Percentiles rank a stretch among this genome's conserved stretches.
Evolutionary conservation across 352 stramenopile genomes (phyloP).

Genomic region (Hyaloperonospora arabidopsidis): DNA sequence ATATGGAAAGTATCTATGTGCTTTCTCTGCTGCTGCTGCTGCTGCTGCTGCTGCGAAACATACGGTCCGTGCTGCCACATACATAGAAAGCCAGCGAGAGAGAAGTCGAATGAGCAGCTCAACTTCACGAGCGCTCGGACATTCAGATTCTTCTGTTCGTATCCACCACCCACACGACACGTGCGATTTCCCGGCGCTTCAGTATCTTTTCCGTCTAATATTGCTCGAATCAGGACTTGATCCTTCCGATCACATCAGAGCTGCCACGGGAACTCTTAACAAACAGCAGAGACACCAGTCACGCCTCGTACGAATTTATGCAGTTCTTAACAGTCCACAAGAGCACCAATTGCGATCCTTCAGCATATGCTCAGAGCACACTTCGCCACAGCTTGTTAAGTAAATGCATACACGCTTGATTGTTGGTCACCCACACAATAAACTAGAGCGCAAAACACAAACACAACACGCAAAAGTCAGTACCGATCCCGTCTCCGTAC

Average conservation of each 20-base stretch:
- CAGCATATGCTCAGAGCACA: slow-evolving; percentile 54
- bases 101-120: neutral
- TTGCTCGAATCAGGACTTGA: slow-evolving; percentile 7
- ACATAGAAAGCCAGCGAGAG: slow-evolving; percentile 7
- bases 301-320: slow-evolving; percentile 23
- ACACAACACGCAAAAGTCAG: slow-evolving; percentile 12
- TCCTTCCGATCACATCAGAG: slow-evolving; percentile 9
- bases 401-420: slow-evolving; percentile 92
- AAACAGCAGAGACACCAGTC: slow-evolving; percentile 9
- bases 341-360: slow-evolving; percentile 4
- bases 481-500: neutral
- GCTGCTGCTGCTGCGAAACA: slow-evolving; percentile 1
- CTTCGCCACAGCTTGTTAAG: slow-evolving; percentile 94
- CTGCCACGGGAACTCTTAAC: slow-evolving; percentile 8
- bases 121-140: too few relatives aligned
- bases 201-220: slow-evolving; percentile 12
- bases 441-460: slow-evolving; percentile 48
- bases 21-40: neutral
- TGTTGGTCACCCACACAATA: slow-evolving; percentile 94
- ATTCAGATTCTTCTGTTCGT: too few relatives aligned
- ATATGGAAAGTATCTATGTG: neutral
- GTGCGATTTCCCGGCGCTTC: slow-evolving; percentile 2
- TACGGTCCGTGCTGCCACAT: neutral
- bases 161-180: too few relatives aligned
- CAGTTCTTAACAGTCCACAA: slow-evolving; percentile 22